Percentiles rank a stretch among this genome's conserved stretches.
These are phyloP conservation scores for Asterophora parasitica DNA, from an alignment of 768 basidiomycete species.

Conservation along the genomic window DNA sequence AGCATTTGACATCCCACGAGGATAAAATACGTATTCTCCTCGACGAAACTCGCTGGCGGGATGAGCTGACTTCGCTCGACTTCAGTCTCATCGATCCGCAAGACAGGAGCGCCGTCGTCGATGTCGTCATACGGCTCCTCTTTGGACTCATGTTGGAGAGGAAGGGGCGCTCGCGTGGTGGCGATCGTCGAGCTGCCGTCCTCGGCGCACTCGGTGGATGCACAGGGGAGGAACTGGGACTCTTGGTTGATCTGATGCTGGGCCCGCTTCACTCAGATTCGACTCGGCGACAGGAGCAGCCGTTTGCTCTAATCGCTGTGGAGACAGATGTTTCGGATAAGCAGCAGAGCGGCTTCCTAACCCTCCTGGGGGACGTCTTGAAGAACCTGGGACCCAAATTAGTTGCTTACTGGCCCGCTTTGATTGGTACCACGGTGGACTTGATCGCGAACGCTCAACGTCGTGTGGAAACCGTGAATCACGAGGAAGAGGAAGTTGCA, in stretches of 20 bases:
- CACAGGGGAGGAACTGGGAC: constrained; percentile 62
- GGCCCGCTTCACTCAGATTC: constrained; percentile 50
- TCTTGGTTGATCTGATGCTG: constrained; percentile 87
- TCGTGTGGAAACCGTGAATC: constrained; percentile 33
- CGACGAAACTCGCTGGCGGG: constrained; percentile 87
- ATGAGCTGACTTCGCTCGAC: constrained; percentile 72
- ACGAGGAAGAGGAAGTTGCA: constrained; percentile 26
- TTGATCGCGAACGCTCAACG: constrained; percentile 63
- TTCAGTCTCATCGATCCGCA: constrained; percentile 47
- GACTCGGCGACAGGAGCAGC: constrained; percentile 18
- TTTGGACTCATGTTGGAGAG: constrained; percentile 88
- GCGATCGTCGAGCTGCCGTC: constrained; percentile 70
- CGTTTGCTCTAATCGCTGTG: constrained; percentile 25
- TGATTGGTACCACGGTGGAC: constrained; percentile 66
- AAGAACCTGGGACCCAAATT: constrained; percentile 76
- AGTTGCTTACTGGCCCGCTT: constrained; percentile 62
- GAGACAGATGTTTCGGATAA: constrained; percentile 39
- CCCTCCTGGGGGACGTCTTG: constrained; percentile 78
- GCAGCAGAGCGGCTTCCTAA: constrained; percentile 82
- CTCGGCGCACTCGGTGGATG: constrained; percentile 68
- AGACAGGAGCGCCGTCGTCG: constrained; percentile 63
- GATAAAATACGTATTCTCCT: constrained; percentile 67
- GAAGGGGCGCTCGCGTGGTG: constrained; percentile 61
- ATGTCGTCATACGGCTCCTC: constrained; percentile 67
- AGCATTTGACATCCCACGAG: constrained; percentile 49